A percentile compares a stretch with the other conserved stretches of the same genome.
phyloP scores from a whole-genome alignment of 345 rosid species.

The Laguncularia racemosa region DNA sequence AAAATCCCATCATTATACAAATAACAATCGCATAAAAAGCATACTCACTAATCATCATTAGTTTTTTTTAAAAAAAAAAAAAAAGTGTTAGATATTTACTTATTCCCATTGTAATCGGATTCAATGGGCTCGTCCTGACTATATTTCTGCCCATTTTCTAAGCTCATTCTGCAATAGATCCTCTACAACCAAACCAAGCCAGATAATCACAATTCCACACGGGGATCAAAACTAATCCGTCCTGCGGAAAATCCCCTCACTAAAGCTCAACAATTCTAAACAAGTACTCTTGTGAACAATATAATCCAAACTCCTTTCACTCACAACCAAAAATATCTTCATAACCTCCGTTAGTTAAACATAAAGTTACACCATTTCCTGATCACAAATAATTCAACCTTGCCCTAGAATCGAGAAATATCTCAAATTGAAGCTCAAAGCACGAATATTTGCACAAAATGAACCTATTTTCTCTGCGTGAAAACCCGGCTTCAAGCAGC shows the following conservation, averaged over 20 bases:
- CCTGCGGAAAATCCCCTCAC: no score
- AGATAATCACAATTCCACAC: no score
- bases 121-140: slow-evolving; percentile 32
- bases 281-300: slow-evolving; percentile 7
- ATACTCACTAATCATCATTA: background rate
- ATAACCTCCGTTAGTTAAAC: no score
- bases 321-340: slow-evolving; percentile 2
- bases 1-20: slow-evolving; percentile 8
- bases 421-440: no score
- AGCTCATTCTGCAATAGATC: slow-evolving; percentile 46
- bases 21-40: background rate
- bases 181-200: background rate
- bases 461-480: no score
- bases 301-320: slow-evolving; percentile 4
- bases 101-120: slow-evolving; percentile 22
- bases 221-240: background rate
- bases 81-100: slow-evolving; percentile 22
- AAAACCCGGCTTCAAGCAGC: no score
- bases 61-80: slow-evolving; percentile 3
- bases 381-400: no score
- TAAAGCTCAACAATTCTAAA: no score
- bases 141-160: slow-evolving; percentile 35
- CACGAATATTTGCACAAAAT: no score
- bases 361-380: no score
- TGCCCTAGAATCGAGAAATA: no score